These are phyloP conservation scores for Trichoderma asperellum DNA, from an alignment of 2,329 filamentous ascomycete genomes.

Conservation along the genomic window DNA sequence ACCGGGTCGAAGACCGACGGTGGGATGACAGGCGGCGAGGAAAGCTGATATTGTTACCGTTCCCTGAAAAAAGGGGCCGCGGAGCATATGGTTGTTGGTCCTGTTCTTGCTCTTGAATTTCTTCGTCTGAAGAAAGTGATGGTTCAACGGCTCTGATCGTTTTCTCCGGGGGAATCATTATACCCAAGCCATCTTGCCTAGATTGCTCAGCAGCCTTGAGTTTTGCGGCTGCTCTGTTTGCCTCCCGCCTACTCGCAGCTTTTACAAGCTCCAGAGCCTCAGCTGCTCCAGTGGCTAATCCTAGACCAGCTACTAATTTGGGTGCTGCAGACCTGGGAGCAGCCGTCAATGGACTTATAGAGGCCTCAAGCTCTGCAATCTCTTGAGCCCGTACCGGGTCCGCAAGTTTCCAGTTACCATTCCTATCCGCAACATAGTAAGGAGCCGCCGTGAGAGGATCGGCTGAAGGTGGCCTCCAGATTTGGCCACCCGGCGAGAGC, in stretches of 20 bases:
- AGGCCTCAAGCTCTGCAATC: conserved; percentile 36
- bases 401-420: conserved; percentile 58
- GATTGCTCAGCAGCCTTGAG: background rate
- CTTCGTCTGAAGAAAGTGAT: conserved; percentile 25
- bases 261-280: conserved; percentile 14
- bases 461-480: conserved; percentile 56
- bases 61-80: background rate
- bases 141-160: conserved; percentile 29
- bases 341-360: conserved; percentile 28
- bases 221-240: background rate
- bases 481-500: conserved; percentile 44
- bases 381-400: conserved; percentile 41
- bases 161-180: conserved; percentile 3
- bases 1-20: conserved; percentile 31
- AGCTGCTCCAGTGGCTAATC: conserved; percentile 8
- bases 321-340: conserved; percentile 24
- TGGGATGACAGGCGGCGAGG: conserved; percentile 22
- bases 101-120: conserved; percentile 18
- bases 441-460: conserved; percentile 51
- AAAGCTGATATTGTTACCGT: conserved; percentile 21
- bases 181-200: background rate
- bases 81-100: conserved; percentile 15
- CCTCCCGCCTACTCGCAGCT: conserved; percentile 1
- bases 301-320: conserved; percentile 23
- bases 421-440: conserved; percentile 56